phyloP scores from a whole-genome alignment of 768 basidiomycete species.

The Termitomyces heimii region DNA sequence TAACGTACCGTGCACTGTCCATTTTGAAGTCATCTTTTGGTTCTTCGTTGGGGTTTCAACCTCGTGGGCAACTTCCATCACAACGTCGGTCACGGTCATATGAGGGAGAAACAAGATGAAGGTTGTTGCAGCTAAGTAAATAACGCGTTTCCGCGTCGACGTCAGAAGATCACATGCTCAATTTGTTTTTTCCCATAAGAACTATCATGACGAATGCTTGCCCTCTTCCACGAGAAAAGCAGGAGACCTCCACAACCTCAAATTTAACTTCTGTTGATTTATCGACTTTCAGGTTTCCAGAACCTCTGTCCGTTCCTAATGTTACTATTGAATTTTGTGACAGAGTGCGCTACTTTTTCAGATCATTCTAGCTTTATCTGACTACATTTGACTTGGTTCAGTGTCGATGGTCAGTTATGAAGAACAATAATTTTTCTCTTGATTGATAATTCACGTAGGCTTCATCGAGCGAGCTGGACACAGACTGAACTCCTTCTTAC shows the following conservation, averaged over 20 bases:
- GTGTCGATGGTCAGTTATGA: conserved; percentile 72
- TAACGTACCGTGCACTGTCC: conserved; percentile 57
- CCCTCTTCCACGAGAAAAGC: not conserved
- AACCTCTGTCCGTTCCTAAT: conserved; percentile 35
- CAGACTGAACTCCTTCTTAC: conserved; percentile 90
- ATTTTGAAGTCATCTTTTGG: conserved; percentile 22
- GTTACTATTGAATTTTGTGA: conserved; percentile 93
- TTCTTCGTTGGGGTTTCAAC: not conserved
- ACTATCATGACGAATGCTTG: conserved; percentile 1
- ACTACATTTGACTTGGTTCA: conserved; percentile 18
- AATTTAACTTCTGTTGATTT: conserved; percentile 29
- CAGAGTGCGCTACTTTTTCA: conserved; percentile 46
- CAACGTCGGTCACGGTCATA: conserved; percentile 8
- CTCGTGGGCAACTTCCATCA: conserved; percentile 10
- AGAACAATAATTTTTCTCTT: not conserved
- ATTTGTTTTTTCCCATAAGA: not conserved
- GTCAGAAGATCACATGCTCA: conserved; percentile 26
- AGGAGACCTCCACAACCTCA: not conserved
- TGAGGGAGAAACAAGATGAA: not conserved
- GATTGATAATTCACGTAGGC: conserved; percentile 40
- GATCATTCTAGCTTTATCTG: not conserved
- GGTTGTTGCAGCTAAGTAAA: conserved; percentile 21
- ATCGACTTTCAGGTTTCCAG: conserved; percentile 52
- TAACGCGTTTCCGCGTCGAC: conserved; percentile 46
- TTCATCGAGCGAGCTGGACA: conserved; percentile 91